Conservation (phyloP, 1,139 yeast genomes). For the Kodamaea ohmeri region DNA sequence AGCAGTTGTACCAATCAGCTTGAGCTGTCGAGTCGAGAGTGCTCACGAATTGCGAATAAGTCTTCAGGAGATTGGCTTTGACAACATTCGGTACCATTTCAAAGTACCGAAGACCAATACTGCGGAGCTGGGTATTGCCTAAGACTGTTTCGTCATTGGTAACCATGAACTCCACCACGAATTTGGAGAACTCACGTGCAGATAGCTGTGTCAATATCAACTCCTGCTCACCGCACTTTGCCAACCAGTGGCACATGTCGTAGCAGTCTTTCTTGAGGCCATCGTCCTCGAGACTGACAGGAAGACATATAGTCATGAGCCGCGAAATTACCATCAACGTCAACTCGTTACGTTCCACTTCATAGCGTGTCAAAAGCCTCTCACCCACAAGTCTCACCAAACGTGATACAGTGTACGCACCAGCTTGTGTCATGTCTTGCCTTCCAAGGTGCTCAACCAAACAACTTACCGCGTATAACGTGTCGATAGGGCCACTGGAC, state of each 20-base stretch:
- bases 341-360: constrained; percentile 36
- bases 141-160: constrained; percentile 14
- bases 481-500: constrained; percentile 5
- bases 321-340: constrained; percentile 28
- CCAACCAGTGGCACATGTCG: constrained; percentile 37
- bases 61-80: constrained; percentile 15
- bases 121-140: constrained; percentile 13
- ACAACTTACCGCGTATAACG: constrained; percentile 8
- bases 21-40: constrained; percentile 16
- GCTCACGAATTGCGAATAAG: constrained; percentile 10
- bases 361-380: constrained; percentile 23
- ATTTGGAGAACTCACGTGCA: constrained; percentile 19
- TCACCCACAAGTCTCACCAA: constrained; percentile 33
- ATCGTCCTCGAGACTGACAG: constrained; percentile 17
- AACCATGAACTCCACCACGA: constrained; percentile 16
- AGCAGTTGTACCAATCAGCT: constrained; percentile 28
- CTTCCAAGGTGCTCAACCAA: constrained; percentile 7
- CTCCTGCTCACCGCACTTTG: constrained; percentile 28
- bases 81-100: constrained; percentile 20
- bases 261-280: constrained; percentile 27
- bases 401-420: constrained; percentile 9
- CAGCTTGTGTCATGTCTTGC: constrained; percentile 1
- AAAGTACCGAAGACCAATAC: constrained; percentile 16
- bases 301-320: constrained; percentile 20
- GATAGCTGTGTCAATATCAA: constrained; percentile 27